Conservation (phyloP, 768 basidiomycete species). For the Tremella fuciformis region DNA sequence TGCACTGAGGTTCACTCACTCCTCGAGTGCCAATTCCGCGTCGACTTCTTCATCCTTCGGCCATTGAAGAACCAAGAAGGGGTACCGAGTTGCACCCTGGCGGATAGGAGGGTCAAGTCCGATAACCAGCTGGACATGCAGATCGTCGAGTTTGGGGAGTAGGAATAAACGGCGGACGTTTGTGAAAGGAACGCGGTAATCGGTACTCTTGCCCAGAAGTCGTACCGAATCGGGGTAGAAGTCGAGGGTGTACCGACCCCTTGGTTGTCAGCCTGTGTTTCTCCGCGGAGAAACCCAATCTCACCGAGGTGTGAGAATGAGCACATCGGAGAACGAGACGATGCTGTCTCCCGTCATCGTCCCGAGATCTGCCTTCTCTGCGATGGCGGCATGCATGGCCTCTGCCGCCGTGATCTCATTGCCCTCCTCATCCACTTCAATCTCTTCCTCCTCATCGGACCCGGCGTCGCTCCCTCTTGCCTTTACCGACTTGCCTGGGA, state of each 20-base stretch:
- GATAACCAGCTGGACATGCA: conserved; percentile 92
- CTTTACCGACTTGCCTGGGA: conserved; percentile 58
- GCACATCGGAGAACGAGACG: conserved; percentile 89
- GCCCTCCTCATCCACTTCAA: conserved; percentile 48
- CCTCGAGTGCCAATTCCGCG: conserved; percentile 85
- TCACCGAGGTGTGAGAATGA: conserved; percentile 77
- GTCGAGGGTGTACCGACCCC: conserved; percentile 96
- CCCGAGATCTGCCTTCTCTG: conserved; percentile 92
- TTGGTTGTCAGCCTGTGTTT: conserved; percentile 34
- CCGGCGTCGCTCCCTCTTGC: conserved; percentile 46
- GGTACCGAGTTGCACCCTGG: conserved; percentile 96
- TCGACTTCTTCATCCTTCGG: conserved; percentile 96
- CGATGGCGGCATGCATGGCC: conserved; percentile 92
- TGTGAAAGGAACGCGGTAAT: conserved; percentile 92
- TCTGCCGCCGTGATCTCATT: conserved; percentile 76
- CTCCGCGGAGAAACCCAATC: conserved; percentile 11
- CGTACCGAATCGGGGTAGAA: conserved; percentile 94
- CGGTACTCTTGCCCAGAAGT: conserved; percentile 96
- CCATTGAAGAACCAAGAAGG: conserved; percentile 97
- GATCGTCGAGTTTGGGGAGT: conserved; percentile 86
- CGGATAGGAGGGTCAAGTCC: conserved; percentile 89
- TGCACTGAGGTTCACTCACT: conserved; percentile 58
- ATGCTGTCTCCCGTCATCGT: conserved; percentile 88
- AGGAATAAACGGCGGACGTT: conserved; percentile 86
- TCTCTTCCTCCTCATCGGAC: conserved; percentile 30